Percentiles rank a stretch among this genome's conserved stretches.
These are phyloP conservation scores for Toxicodendron radicans DNA, from an alignment of 345 rosid species.

Conservation along the genomic window DNA sequence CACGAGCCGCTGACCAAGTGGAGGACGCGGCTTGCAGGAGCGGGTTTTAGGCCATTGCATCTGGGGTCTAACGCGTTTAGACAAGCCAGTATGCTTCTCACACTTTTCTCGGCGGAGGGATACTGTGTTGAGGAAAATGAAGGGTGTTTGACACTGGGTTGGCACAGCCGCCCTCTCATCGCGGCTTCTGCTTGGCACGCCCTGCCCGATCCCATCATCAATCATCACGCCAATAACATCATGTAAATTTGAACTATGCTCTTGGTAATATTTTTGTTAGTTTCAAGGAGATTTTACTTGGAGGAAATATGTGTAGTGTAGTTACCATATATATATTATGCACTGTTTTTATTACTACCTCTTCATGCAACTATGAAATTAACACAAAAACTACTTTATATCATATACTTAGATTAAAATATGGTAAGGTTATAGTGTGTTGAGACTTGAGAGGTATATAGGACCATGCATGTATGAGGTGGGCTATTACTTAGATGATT, in stretches of 20 bases:
- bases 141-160: slow-evolving; percentile 76
- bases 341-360: background rate
- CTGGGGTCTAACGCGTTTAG: slow-evolving; percentile 85
- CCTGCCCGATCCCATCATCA: background rate
- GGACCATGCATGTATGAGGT: no score
- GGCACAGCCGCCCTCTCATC: slow-evolving; percentile 86
- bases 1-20: slow-evolving; percentile 74
- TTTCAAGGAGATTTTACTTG: background rate
- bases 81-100: slow-evolving; percentile 81
- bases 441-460: no score
- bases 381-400: no score
- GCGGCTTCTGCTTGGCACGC: slow-evolving; percentile 82
- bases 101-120: slow-evolving; percentile 69
- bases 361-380: no score
- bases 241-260: slow-evolving; percentile 11
- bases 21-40: slow-evolving; percentile 48
- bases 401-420: no score
- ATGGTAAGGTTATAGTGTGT: no score
- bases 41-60: slow-evolving; percentile 63
- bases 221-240: background rate
- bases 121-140: slow-evolving; percentile 75
- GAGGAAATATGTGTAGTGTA: no score
- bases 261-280: no score
- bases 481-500: no score
- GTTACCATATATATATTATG: background rate